Percentiles rank a stretch among this genome's conserved stretches.
Conservation (phyloP, 495 filamentous ascomycete genomes). For the Cryomyces antarcticus region DNA sequence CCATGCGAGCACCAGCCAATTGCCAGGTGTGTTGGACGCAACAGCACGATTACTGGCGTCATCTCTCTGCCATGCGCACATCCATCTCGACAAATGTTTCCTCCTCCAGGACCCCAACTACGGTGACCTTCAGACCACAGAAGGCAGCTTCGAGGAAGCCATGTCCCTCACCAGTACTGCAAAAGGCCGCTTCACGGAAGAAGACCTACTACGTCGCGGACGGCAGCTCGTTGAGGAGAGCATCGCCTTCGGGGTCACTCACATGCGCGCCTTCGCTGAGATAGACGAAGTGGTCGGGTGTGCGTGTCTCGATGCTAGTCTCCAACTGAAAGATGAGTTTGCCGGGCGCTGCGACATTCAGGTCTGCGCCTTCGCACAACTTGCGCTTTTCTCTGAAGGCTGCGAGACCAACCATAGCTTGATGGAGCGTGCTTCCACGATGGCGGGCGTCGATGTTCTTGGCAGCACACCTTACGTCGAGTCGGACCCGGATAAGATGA, state of each 20-base stretch:
- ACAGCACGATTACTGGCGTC: constrained; percentile 27
- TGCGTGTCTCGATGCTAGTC: constrained; percentile 36
- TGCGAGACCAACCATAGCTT: constrained; percentile 24
- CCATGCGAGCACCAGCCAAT: constrained; percentile 12
- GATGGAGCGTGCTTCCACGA: constrained; percentile 26
- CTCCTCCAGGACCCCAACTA: constrained; percentile 37
- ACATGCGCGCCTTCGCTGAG: constrained; percentile 56
- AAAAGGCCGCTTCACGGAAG: constrained; percentile 35
- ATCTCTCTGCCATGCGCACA: constrained; percentile 50
- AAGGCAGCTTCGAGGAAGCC: constrained; percentile 47
- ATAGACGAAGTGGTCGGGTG: constrained; percentile 40
- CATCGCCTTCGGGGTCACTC: constrained; percentile 43
- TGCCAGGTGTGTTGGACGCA: constrained; percentile 11
- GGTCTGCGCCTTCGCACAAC: constrained; percentile 55
- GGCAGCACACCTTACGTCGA: constrained; percentile 61
- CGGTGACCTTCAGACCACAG: constrained; percentile 33
- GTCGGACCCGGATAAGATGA: constrained; percentile 22
- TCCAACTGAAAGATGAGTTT: constrained; percentile 37
- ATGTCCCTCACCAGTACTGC: constrained; percentile 38
- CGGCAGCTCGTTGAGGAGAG: constrained; percentile 47
- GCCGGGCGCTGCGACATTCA: constrained; percentile 36
- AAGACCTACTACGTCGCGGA: constrained; percentile 42
- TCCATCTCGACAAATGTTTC: constrained; percentile 61
- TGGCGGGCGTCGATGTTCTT: constrained; percentile 33
- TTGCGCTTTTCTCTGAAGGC: constrained; percentile 41